phyloP scores from a whole-genome alignment of 768 basidiomycete species.

The Lentinus brumalis region DNA sequence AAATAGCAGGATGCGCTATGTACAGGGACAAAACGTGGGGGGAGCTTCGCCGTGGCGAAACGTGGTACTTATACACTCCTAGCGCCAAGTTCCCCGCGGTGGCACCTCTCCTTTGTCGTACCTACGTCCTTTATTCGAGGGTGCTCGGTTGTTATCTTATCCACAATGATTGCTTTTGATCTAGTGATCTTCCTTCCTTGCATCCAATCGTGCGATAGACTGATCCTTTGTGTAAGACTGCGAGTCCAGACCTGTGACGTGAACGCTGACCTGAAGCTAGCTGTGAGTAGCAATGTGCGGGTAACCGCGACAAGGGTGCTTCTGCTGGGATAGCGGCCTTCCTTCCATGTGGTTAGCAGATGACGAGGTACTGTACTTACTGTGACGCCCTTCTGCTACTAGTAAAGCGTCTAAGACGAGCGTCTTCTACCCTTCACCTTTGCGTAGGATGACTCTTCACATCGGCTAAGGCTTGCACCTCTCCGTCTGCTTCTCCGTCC shows the following conservation, averaged over 20 bases:
- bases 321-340: no score
- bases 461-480: not conserved
- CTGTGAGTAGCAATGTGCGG: not conserved
- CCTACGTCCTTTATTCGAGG: not conserved
- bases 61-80: not conserved
- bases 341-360: no score
- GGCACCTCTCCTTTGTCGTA: constrained; percentile 2
- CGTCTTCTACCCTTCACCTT: constrained; percentile 6
- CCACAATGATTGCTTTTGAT: not conserved
- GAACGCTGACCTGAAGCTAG: not conserved
- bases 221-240: no score
- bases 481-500: not conserved
- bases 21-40: constrained; percentile 3
- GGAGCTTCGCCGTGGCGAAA: no score
- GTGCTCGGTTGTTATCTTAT: not conserved
- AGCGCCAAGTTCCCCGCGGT: not conserved
- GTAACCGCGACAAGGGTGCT: no score
- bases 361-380: no score
- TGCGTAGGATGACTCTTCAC: constrained; percentile 7
- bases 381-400: no score
- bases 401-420: not conserved
- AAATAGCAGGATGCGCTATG: not conserved
- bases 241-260: no score
- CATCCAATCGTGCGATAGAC: no score
- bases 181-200: not conserved